A percentile compares a stretch with the other conserved stretches of the same genome.
Conservation (phyloP, 2,329 filamentous ascomycete genomes). For the Neocucurbitaria cava region DNA sequence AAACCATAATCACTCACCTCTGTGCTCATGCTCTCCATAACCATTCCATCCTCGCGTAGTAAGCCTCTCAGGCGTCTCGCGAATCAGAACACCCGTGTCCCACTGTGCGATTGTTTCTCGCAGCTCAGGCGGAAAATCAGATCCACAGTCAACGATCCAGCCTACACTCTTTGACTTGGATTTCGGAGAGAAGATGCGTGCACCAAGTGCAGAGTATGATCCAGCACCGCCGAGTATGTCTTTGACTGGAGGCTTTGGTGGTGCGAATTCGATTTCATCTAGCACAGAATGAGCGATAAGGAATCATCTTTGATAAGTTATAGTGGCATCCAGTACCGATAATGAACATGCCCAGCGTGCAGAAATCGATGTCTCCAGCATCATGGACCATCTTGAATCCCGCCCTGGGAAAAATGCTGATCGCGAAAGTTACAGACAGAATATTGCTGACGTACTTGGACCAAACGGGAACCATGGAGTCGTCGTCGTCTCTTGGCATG, state of each 20-base stretch:
- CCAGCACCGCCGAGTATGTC: conserved; percentile 90
- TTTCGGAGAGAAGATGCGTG: conserved; percentile 82
- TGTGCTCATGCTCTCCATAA: conserved; percentile 74
- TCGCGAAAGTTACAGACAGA: neutral
- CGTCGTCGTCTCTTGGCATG: conserved; percentile 16
- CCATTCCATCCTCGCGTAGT: conserved; percentile 95
- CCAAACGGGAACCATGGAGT: neutral
- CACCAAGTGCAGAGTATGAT: conserved; percentile 84
- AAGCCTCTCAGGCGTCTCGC: conserved; percentile 69
- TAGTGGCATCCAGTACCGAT: conserved; percentile 54
- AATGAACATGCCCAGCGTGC: conserved; percentile 69
- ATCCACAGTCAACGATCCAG: conserved; percentile 90
- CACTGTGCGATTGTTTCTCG: conserved; percentile 72
- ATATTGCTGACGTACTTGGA: conserved; percentile 10
- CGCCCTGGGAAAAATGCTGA: neutral
- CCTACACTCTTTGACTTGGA: conserved; percentile 71
- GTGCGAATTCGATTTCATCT: conserved; percentile 92
- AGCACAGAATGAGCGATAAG: conserved; percentile 23
- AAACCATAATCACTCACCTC: conserved; percentile 49
- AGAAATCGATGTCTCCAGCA: conserved; percentile 58
- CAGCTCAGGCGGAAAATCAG: conserved; percentile 79
- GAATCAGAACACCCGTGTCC: conserved; percentile 75
- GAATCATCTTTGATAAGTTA: conserved; percentile 1
- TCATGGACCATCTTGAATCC: conserved; percentile 17
- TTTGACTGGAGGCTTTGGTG: conserved; percentile 70